Conservation (phyloP, 1,284 basidiomycete species). For the Coniferiporia weirii region DNA sequence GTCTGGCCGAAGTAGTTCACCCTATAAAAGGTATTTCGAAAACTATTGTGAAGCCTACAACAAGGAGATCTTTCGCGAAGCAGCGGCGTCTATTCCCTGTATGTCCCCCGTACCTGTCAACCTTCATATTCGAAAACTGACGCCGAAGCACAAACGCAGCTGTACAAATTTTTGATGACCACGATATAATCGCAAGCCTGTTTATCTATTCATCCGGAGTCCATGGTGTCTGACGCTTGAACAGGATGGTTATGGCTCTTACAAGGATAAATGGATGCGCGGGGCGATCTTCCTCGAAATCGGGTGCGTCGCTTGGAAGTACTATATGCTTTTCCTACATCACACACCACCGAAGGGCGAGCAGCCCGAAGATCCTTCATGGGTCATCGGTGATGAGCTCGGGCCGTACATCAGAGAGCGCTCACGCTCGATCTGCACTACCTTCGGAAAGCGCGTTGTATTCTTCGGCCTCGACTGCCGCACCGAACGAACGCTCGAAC, state of each 20-base stretch:
- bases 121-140: too few relatives aligned
- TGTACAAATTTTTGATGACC: conserved; percentile 39
- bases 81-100: conserved; percentile 18
- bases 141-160: not conserved
- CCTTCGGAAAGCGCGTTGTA: conserved; percentile 21
- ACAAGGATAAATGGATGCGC: conserved; percentile 28
- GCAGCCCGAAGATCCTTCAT: conserved; percentile 20
- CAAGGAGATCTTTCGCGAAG: conserved; percentile 14
- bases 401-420: conserved; percentile 23
- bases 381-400: conserved; percentile 19
- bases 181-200: conserved; percentile 23
- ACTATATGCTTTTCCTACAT: conserved; percentile 33
- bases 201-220: not conserved
- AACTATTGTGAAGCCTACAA: conserved; percentile 20
- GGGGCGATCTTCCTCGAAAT: conserved; percentile 28
- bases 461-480: conserved; percentile 33
- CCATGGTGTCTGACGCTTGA: not conserved
- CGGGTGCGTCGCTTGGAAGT: conserved; percentile 29
- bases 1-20: too few relatives aligned
- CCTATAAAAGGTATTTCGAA: conserved; percentile 17
- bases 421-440: conserved; percentile 23
- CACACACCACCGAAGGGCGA: conserved; percentile 24
- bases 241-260: conserved; percentile 31
- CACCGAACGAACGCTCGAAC: conserved; percentile 29
- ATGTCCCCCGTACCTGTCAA: conserved; percentile 2